These are phyloP conservation scores for Coemansia sp. DNA, from an alignment of 192 early-diverging fungal genomes.

Conservation along the genomic window DNA sequence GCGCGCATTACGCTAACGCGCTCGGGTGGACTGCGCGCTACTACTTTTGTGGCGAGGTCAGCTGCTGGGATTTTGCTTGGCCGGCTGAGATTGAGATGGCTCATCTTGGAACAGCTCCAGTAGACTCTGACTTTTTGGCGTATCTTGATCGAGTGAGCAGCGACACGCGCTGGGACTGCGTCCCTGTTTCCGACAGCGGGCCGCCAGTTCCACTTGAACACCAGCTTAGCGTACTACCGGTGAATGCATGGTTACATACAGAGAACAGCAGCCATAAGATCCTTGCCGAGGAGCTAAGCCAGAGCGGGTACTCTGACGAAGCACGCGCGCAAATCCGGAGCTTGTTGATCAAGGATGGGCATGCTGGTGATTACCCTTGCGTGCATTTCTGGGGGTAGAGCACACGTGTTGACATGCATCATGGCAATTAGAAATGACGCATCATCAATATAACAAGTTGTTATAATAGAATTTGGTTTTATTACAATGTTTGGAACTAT, in stretches of 20 bases:
- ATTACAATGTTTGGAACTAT: background rate
- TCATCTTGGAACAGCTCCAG: conserved; percentile 10
- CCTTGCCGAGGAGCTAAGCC: conserved; percentile 12
- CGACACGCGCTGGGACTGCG: background rate
- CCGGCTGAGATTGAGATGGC: conserved; percentile 19
- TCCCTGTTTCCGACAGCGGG: conserved; percentile 2
- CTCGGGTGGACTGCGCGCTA: conserved; percentile 37
- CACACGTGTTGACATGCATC: background rate
- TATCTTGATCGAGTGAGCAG: background rate
- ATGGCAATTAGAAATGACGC: background rate
- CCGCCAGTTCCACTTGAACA: conserved; percentile 33
- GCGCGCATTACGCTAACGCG: conserved; percentile 19
- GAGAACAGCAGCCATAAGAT: background rate
- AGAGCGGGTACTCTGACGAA: conserved; percentile 9
- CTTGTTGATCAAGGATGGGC: background rate
- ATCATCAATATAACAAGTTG: background rate
- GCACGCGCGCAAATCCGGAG: conserved; percentile 10
- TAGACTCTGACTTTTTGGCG: conserved; percentile 28
- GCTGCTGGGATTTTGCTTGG: conserved; percentile 43
- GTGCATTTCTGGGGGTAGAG: conserved; percentile 6
- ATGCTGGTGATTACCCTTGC: background rate
- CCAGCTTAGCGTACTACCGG: conserved; percentile 32
- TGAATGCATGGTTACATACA: conserved; percentile 12
- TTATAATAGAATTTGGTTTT: conserved; percentile 2
- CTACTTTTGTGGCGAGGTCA: conserved; percentile 28